phyloP scores from a whole-genome alignment of 257 asterid genomes.

The Nicotiana tomentosiformis region DNA sequence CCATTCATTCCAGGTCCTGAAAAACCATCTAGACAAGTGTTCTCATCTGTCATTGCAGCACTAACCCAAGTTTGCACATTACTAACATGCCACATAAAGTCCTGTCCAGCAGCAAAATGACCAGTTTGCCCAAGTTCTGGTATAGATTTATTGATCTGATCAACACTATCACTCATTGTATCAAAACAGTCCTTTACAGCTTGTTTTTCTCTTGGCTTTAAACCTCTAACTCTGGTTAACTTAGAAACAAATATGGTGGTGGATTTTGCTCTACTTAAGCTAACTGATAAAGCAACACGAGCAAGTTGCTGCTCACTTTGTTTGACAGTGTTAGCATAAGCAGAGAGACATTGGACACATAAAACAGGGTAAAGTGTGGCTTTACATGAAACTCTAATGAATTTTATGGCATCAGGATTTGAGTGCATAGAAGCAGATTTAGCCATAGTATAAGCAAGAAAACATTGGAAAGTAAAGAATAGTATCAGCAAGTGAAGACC shows the following conservation, averaged over 20 bases:
- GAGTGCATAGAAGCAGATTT: slow-evolving; percentile 9
- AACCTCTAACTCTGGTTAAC: slow-evolving; percentile 22
- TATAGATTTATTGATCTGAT: slow-evolving; percentile 47
- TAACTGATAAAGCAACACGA: slow-evolving; percentile 42
- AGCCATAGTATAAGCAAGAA: slow-evolving; percentile 7
- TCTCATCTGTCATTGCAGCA: slow-evolving; percentile 45
- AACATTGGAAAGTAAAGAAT: slow-evolving; percentile 22
- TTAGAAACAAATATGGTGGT: slow-evolving; percentile 31
- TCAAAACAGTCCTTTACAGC: slow-evolving; percentile 52
- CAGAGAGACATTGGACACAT: slow-evolving; percentile 49
- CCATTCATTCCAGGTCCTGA: slow-evolving; percentile 29
- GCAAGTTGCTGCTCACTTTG: slow-evolving; percentile 43
- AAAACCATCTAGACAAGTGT: slow-evolving; percentile 45
- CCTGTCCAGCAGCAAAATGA: slow-evolving; percentile 18
- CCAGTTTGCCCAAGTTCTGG: slow-evolving; percentile 40
- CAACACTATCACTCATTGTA: slow-evolving; percentile 38
- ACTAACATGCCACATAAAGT: slow-evolving; percentile 56
- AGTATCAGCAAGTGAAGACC: slow-evolving; percentile 17
- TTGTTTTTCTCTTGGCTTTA: slow-evolving; percentile 34
- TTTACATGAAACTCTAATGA: slow-evolving; percentile 50
- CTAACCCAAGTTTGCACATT: slow-evolving; percentile 74
- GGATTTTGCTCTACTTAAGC: slow-evolving; percentile 41
- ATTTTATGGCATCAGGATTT: slow-evolving; percentile 17
- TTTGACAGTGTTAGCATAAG: slow-evolving; percentile 35
- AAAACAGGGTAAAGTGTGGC: slow-evolving; percentile 51